Percentiles rank a stretch among this genome's conserved stretches.
phyloP scores from a whole-genome alignment of 495 filamentous ascomycete genomes.

The Xylaria telfairii region DNA sequence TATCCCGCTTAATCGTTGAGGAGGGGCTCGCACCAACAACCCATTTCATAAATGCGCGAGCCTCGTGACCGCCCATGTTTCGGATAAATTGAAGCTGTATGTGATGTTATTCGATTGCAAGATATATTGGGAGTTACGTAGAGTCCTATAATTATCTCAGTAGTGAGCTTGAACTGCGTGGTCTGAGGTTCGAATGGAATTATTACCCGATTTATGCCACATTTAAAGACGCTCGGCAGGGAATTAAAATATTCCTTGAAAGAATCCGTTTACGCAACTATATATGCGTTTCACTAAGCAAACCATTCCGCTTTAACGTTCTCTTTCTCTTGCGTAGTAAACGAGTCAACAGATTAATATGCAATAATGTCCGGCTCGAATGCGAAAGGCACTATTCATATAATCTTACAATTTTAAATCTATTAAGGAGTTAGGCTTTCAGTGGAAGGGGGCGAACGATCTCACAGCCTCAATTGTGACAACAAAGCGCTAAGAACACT shows the following conservation, averaged over 20 bases:
- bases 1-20: conserved; percentile 8
- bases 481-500: not conserved
- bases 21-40: not conserved
- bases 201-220: not conserved
- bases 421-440: not conserved
- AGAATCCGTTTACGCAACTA: not conserved
- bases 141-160: not conserved
- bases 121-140: not conserved
- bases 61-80: conserved; percentile 10
- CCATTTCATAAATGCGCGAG: conserved; percentile 16
- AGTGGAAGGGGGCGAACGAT: not conserved
- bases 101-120: not conserved
- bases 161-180: not conserved
- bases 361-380: not conserved
- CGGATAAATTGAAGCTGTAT: not conserved
- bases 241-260: not conserved
- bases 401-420: not conserved
- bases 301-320: not conserved
- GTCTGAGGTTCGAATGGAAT: not conserved
- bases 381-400: not conserved
- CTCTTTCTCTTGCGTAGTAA: not conserved
- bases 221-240: not conserved
- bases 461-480: not conserved
- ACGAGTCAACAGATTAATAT: not conserved
- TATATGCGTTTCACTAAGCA: not conserved